A percentile compares a stretch with the other conserved stretches of the same genome.
phyloP scores from a whole-genome alignment of 2,329 filamentous ascomycete genomes.

The Fusarium napiforme region DNA sequence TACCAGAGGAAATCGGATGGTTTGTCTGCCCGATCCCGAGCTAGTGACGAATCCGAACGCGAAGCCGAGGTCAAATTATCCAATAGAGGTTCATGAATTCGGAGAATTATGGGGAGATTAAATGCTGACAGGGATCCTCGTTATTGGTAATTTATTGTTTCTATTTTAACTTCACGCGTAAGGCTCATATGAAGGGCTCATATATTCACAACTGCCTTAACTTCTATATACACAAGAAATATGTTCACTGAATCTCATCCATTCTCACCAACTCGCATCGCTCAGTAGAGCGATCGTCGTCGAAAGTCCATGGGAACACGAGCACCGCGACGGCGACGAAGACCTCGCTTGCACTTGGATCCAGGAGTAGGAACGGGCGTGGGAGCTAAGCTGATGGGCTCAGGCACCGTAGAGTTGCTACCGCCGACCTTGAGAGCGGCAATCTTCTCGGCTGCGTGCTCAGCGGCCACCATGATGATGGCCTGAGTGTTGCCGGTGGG shows the following conservation, averaged over 20 bases:
- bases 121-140: not conserved
- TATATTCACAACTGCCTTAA: constrained; percentile 17
- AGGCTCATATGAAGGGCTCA: not conserved
- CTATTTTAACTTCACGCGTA: not conserved
- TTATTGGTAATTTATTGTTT: not conserved
- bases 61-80: not conserved
- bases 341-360: constrained; percentile 15
- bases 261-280: fast-evolving
- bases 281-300: constrained; percentile 21
- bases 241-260: not conserved
- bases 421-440: constrained; percentile 20
- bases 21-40: constrained; percentile 13
- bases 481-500: constrained; percentile 45
- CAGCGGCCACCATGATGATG: constrained; percentile 44
- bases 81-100: not conserved
- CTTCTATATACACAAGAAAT: constrained; percentile 22
- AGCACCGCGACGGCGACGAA: constrained; percentile 3
- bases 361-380: constrained; percentile 13
- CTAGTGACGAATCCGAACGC: not conserved
- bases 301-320: constrained; percentile 23
- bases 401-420: constrained; percentile 27
- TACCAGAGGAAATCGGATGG: not conserved
- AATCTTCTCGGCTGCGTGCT: constrained; percentile 45
- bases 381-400: constrained; percentile 4
- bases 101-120: fast-evolving